Evolutionary conservation across 2,329 filamentous ascomycete species (phyloP).

Genomic region (Pyricularia sp.): DNA sequence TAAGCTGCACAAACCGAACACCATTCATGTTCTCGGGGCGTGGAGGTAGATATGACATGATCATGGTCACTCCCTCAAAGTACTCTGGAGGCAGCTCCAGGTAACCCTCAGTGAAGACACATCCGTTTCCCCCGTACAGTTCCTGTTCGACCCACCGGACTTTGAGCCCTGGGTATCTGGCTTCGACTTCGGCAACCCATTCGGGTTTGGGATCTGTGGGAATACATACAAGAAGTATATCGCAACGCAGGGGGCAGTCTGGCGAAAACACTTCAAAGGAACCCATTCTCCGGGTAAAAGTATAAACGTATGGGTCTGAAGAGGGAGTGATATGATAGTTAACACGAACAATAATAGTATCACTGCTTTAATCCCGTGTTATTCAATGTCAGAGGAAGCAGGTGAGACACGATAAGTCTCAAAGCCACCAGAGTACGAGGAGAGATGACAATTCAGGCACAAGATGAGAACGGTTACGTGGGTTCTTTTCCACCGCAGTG

Average conservation of each 20-base stretch:
- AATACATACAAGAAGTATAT: slow-evolving; percentile 29
- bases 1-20: slow-evolving; percentile 34
- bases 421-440: background rate
- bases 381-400: background rate
- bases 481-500: background rate
- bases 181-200: slow-evolving; percentile 24
- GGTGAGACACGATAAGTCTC: background rate
- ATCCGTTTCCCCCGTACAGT: background rate
- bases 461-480: background rate
- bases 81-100: slow-evolving; percentile 16
- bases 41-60: slow-evolving; percentile 23
- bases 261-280: background rate
- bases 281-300: background rate
- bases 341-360: background rate
- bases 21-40: slow-evolving; percentile 20
- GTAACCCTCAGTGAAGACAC: background rate
- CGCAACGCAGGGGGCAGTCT: slow-evolving; percentile 18
- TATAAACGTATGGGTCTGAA: background rate
- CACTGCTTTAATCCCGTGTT: background rate
- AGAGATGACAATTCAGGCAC: background rate
- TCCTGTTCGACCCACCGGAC: slow-evolving; percentile 11
- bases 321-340: background rate
- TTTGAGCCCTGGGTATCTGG: slow-evolving; percentile 8
- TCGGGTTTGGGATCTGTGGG: slow-evolving; percentile 18
- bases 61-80: slow-evolving; percentile 31